Base-by-base conservation (phyloP, 2,329 filamentous ascomycete genomes). In the Cytospora piceae region DNA sequence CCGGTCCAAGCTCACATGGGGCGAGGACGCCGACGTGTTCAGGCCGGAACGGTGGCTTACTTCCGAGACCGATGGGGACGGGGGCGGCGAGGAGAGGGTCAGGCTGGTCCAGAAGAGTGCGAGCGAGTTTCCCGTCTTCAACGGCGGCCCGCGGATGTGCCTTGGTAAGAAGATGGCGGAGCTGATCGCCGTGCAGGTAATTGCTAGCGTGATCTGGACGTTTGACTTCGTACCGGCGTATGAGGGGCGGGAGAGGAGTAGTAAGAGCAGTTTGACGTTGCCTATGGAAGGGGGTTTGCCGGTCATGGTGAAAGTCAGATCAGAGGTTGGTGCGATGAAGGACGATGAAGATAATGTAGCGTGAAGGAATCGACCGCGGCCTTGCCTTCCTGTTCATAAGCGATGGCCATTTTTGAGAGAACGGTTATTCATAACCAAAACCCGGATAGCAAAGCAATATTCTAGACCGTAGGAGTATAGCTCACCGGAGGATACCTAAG, bases 161-260 rank as follows among this genome's bases (percentile, higher is more conserved):
- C 74, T 90, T 42, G 87, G 87, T 3, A 87, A 85, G 77, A 85
- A 82, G 70, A 89, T 89, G 87, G 87, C 87, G 4, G 86, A 89
- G 74, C 69, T 81, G 7, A 80, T 89, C 52, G 85, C 82, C 6
- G 81, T 83, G 20, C 85, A 87, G 74, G 81, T 84, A 11, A 79
- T 89, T 69, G 80, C 83, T 4, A 78, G 76, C 1, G 72, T 88
- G 66, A 73, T 82, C 4, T 73, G 76, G 49, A 69, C 73, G 3
- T 89, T 88, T 70, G 81, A 86, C 8, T 84, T 88, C 60, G 72
- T 71, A 66, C 74, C 76, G 20, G 78, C 77, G 5, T 81, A 77
- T 66, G 75, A 79, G 24, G 75, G 70, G 46, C 56, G 42, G 22
- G 81, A 86, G 70, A 81, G 85, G 69, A 77, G 81, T 22, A 88